These are phyloP conservation scores for Talaromyces sp. DNA, from an alignment of 2,329 filamentous ascomycete genomes.

Conservation along the genomic window DNA sequence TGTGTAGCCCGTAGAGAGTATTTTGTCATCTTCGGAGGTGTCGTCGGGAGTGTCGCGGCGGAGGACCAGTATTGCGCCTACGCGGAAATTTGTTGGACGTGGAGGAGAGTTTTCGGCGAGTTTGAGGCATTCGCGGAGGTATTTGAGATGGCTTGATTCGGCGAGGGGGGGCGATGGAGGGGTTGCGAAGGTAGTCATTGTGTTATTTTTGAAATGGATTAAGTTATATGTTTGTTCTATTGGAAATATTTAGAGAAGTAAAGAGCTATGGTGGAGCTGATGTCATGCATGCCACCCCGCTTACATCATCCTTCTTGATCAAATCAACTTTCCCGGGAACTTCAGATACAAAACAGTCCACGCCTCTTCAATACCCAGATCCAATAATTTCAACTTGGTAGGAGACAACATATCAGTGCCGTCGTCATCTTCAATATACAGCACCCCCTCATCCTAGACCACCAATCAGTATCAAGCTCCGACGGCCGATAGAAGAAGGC, in stretches of 20 bases:
- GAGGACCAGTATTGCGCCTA: slow-evolving; percentile 79
- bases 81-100: slow-evolving; percentile 86
- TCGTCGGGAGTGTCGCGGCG: slow-evolving; percentile 28
- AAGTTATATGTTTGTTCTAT: neutral
- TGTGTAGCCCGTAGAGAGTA: slow-evolving; percentile 83
- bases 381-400: neutral
- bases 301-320: slow-evolving; percentile 3
- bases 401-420: neutral
- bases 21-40: slow-evolving; percentile 38
- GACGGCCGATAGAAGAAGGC: neutral
- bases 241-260: neutral
- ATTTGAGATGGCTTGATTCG: slow-evolving; percentile 37
- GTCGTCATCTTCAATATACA: neutral
- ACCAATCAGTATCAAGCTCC: neutral
- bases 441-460: neutral
- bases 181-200: slow-evolving; percentile 19
- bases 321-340: neutral
- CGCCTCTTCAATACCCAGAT: slow-evolving; percentile 7
- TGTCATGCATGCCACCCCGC: slow-evolving; percentile 1
- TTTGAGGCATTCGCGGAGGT: slow-evolving; percentile 70
- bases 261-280: slow-evolving; percentile 6
- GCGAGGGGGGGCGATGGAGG: slow-evolving; percentile 18
- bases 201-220: neutral
- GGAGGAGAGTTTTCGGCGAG: slow-evolving; percentile 76
- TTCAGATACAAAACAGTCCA: neutral